These are phyloP conservation scores for Dactylella cylindrospora DNA, from an alignment of 2,329 filamentous ascomycete genomes.

Conservation along the genomic window DNA sequence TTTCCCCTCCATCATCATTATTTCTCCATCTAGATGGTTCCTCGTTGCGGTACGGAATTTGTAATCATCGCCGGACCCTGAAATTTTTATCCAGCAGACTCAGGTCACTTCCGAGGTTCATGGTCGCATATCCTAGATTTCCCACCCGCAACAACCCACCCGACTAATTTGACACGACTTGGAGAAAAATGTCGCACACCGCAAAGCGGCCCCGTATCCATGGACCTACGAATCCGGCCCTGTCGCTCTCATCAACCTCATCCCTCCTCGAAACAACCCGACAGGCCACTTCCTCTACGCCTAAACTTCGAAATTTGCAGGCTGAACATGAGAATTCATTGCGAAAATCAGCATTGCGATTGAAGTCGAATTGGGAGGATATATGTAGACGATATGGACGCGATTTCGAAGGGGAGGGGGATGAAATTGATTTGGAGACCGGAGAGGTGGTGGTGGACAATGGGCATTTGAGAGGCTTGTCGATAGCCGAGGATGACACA, in stretches of 20 bases:
- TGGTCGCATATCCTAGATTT: too few relatives aligned
- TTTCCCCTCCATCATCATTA: too few relatives aligned
- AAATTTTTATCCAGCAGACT: too few relatives aligned
- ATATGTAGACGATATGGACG: slow-evolving; percentile 87
- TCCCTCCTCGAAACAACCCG: slow-evolving; percentile 25
- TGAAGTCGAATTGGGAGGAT: slow-evolving; percentile 80
- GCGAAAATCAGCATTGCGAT: slow-evolving; percentile 67
- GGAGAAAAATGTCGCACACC: slow-evolving; percentile 23
- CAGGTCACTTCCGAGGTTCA: too few relatives aligned
- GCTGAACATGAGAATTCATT: slow-evolving; percentile 61
- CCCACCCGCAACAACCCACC: too few relatives aligned
- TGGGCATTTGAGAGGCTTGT: slow-evolving; percentile 72
- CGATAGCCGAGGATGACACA: slow-evolving; percentile 56
- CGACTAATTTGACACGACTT: too few relatives aligned
- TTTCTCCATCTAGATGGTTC: too few relatives aligned
- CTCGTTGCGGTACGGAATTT: too few relatives aligned
- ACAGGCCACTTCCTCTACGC: slow-evolving; percentile 14
- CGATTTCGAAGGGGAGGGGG: slow-evolving; percentile 79
- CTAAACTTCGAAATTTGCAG: slow-evolving; percentile 37
- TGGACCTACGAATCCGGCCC: slow-evolving; percentile 31
- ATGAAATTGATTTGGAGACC: slow-evolving; percentile 83
- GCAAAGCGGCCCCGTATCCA: slow-evolving; percentile 41
- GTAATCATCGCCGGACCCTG: too few relatives aligned
- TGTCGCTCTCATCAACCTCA: slow-evolving; percentile 30
- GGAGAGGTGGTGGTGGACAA: slow-evolving; percentile 86